Conservation (phyloP, 345 rosid genomes). For the Boechera divaricarpa region DNA sequence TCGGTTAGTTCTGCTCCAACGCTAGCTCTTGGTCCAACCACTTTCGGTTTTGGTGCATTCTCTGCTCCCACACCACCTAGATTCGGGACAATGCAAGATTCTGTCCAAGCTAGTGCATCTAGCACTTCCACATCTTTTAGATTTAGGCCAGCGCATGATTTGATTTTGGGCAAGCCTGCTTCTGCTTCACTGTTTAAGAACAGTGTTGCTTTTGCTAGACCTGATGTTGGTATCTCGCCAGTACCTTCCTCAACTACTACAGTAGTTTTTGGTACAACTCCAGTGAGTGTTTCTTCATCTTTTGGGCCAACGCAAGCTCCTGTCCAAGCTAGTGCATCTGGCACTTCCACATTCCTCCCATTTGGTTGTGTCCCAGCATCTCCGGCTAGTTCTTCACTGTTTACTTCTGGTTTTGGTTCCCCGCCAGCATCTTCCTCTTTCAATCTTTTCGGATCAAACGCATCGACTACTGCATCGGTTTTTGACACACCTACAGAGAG, state of each 20-base stretch:
- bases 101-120: background rate
- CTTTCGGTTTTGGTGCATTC: background rate
- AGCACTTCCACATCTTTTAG: background rate
- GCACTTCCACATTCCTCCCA: background rate
- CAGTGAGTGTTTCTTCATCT: background rate
- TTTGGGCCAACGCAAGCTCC: background rate
- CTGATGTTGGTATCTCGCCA: constrained; percentile 8
- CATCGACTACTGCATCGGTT: background rate
- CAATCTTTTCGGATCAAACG: background rate
- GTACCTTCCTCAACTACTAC: background rate
- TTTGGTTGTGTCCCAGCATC: constrained; percentile 5
- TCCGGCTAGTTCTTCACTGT: background rate
- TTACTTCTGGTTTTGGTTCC: background rate
- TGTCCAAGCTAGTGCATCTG: background rate
- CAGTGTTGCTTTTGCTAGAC: background rate
- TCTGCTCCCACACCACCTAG: background rate
- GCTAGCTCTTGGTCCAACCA: background rate
- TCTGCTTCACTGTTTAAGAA: background rate
- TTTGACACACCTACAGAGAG: background rate
- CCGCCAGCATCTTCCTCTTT: background rate
- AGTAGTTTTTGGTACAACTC: background rate
- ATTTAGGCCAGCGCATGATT: background rate
- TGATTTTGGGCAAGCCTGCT: background rate
- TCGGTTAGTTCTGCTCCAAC: background rate
- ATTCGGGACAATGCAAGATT: background rate